These are phyloP conservation scores for Ceriops tagal DNA, from an alignment of 345 rosid genomes.

Conservation along the genomic window DNA sequence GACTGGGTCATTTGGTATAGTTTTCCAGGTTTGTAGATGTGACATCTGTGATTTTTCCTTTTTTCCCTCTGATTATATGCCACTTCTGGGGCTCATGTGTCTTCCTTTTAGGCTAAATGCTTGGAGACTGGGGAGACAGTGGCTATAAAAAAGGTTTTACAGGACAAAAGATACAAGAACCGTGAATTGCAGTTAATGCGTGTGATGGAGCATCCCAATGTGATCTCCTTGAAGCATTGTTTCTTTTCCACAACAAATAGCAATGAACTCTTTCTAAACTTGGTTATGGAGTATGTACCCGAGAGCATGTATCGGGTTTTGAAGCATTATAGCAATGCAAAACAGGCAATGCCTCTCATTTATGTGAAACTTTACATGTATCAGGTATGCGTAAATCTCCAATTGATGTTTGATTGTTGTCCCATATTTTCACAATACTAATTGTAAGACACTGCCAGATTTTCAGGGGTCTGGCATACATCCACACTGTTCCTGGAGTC, in stretches of 20 bases:
- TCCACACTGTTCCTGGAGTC: constrained; percentile 74
- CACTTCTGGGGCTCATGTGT: neutral
- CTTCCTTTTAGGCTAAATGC: constrained; percentile 55
- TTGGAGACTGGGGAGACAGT: constrained; percentile 85
- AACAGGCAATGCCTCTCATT: constrained; percentile 76
- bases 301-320: constrained; percentile 85
- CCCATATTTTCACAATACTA: neutral
- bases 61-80: neutral
- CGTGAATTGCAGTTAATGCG: constrained; percentile 67
- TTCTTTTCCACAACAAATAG: constrained; percentile 82
- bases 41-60: neutral
- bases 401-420: constrained; percentile 9
- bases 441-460: constrained; percentile 39
- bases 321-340: constrained; percentile 75
- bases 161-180: constrained; percentile 81
- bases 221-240: constrained; percentile 78
- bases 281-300: constrained; percentile 90
- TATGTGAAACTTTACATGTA: constrained; percentile 81
- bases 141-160: constrained; percentile 81
- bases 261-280: constrained; percentile 75
- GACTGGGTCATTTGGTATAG: constrained; percentile 80
- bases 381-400: constrained; percentile 43
- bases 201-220: constrained; percentile 84
- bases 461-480: constrained; percentile 78
- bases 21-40: constrained; percentile 53